Evolutionary conservation across 306 rosid genomes (phyloP), one percentile per base, ranked within the genome.

Genomic region (Rosa multiflora): DNA sequence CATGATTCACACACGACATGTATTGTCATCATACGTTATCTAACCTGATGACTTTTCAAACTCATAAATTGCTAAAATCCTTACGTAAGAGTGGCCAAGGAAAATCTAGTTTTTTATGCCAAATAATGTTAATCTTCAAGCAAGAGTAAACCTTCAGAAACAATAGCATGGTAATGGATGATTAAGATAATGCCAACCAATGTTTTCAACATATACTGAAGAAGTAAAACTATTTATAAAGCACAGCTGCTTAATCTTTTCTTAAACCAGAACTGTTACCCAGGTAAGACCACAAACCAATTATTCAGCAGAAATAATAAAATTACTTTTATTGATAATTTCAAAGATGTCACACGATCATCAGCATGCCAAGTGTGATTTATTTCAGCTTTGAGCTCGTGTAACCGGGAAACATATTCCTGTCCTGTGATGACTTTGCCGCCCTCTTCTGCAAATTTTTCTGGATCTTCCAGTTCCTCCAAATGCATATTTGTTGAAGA

Each of bases 381-480:
- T 62, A 95, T 88, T 82, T 95, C 98, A 83, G 90, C 96, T 83
- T 91, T 92, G 85, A 95, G 97, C 78, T 92, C 99, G 70, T 91
- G 97, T 51, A 95, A 74, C 49, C 91, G 85, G 63, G 97, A 91
- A 67, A 91, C 87, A 81, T 91, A 95, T 80, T 91, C 98, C 68
- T 92, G 95, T 86, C 99, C 89, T 18, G 94, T 85, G 70, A 93
- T 83, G 78, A 86, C 83, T 86, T 90, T 95, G 79, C 76, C 86
- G 56, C 89, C 94, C 76, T 90, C 95, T 71, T 88, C 93, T 44
- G 89, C 80, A 77, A 81, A 74, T 76, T 87, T 90, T 74, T 91
- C 86, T 51, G 91, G 93, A 82, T 90, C 93, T 69, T 92, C 97
- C 72, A 88, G 81, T 81, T 92, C 98, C 83, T 92, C 99, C 88